Evolutionary conservation across 768 basidiomycete species (phyloP).

Genomic region (Royoungia palumana): DNA sequence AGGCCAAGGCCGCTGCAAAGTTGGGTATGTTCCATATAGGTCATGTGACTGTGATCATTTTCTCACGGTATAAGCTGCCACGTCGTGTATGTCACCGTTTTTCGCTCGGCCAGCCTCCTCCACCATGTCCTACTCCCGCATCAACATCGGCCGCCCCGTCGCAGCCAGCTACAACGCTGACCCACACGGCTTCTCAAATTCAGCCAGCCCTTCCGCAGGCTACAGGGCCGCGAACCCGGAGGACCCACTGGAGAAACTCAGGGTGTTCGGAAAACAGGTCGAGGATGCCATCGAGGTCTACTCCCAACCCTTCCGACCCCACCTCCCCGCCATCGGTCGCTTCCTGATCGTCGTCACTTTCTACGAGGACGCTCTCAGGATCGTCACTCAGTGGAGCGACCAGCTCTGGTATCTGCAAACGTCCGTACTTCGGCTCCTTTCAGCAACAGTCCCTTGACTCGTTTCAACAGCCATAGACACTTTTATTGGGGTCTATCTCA

Average conservation of each 20-base stretch:
- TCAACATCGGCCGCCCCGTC: conserved; percentile 75
- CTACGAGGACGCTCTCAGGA: conserved; percentile 92
- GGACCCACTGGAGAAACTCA: conserved; percentile 77
- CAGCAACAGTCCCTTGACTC: conserved; percentile 5
- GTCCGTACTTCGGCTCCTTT: conserved; percentile 45
- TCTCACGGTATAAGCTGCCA: conserved; percentile 26
- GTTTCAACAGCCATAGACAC: conserved; percentile 70
- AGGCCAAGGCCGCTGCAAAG: not conserved
- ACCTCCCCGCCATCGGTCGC: conserved; percentile 91
- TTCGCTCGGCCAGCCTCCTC: conserved; percentile 2
- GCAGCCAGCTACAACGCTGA: conserved; percentile 58
- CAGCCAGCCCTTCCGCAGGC: conserved; percentile 55
- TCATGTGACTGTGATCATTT: conserved; percentile 24
- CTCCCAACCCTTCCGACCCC: conserved; percentile 89
- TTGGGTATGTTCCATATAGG: not conserved
- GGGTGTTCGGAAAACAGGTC: conserved; percentile 64
- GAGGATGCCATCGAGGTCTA: conserved; percentile 93
- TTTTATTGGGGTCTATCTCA: conserved; percentile 97
- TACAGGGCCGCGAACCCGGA: conserved; percentile 81
- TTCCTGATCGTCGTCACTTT: conserved; percentile 99
- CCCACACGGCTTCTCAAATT: conserved; percentile 78
- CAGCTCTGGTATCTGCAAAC: conserved; percentile 98
- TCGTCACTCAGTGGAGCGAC: conserved; percentile 92
- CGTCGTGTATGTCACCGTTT: conserved; percentile 18
- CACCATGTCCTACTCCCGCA: conserved; percentile 69